Conservation (phyloP, 164 flowering plant genomes). For the Protea cynaroides region DNA sequence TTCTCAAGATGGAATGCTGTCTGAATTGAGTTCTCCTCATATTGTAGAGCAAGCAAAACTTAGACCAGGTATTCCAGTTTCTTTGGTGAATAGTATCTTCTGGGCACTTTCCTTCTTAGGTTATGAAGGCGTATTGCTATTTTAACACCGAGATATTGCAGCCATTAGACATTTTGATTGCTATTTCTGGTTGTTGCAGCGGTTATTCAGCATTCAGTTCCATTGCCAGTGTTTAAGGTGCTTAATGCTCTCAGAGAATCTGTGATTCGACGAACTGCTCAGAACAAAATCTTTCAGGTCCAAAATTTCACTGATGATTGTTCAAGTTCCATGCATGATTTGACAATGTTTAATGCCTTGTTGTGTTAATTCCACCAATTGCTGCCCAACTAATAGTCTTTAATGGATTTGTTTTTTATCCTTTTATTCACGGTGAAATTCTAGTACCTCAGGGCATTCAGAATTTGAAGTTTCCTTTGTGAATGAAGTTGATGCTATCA, state of each 20-base stretch:
- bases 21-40: slow-evolving; percentile 17
- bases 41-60: slow-evolving; percentile 2
- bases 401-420: too few relatives aligned
- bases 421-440: too few relatives aligned
- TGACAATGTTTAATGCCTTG: not conserved
- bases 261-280: slow-evolving; percentile 47
- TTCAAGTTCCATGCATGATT: not conserved
- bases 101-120: not conserved
- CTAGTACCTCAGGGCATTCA: too few relatives aligned
- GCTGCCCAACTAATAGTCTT: too few relatives aligned
- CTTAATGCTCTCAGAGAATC: slow-evolving; percentile 61
- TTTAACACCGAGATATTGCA: not conserved
- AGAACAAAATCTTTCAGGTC: slow-evolving; percentile 53
- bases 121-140: slow-evolving; percentile 8
- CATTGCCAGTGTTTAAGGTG: slow-evolving; percentile 43
- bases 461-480: too few relatives aligned
- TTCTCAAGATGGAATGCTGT: slow-evolving; percentile 15
- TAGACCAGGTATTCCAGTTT: slow-evolving; percentile 5
- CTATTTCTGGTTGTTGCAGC: slow-evolving; percentile 19
- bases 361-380: too few relatives aligned
- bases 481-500: too few relatives aligned
- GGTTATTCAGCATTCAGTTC: slow-evolving; percentile 18
- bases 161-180: not conserved
- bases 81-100: slow-evolving; percentile 3
- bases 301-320: not conserved